Base-by-base conservation (phyloP, 2,329 filamentous ascomycete genomes). In the Cercospora sesami region DNA sequence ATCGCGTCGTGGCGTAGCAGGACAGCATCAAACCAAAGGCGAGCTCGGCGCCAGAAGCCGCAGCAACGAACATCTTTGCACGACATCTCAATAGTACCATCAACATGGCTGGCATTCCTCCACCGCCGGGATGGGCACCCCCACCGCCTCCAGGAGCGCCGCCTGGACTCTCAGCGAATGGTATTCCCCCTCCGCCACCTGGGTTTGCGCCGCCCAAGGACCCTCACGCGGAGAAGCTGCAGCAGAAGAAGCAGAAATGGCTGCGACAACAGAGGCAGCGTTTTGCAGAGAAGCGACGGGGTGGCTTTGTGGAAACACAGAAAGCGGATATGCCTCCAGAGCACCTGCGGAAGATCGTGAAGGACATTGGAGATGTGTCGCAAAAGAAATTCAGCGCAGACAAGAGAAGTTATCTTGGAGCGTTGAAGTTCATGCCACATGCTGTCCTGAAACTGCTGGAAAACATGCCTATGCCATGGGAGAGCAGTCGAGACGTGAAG, bases 401-500 rank as follows among this genome's bases (percentile, higher is more conserved):
- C 83, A 99, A 99, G 86, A 89, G 95, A 74, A 97, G 94, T 81
- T 99, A 99, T 80, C 86, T 99, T 59, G 96, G 96, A 71, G 95
- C 96, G 36, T 83, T 99, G 71, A 99, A 99, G 82, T 99, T 97
- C 83, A 99, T 99, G 95, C 95, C 95, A 1, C 95, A 99, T 79
- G 95, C 95, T 5, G 95, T 99, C 10, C 83, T 99, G 82, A 99
- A 99, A 84, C 86, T 99, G 26, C 81, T 99, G 66, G 95, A 99
- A 83, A 99, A 99, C 76, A 99, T 99, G 95, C 95, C 95, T 4
- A 99, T 99, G 95, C 95, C 95, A 0, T 99, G 95, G 95, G 95
- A 99, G 82, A 95, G 93, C 66, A 89, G 93, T 28, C 89, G 94
- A 71, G 95, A 99, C 77, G 96, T 99, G 70, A 98, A 98, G 82